Base-by-base conservation (phyloP, 2,329 filamentous ascomycete genomes). In the Plectosphaerella cucumerina region DNA sequence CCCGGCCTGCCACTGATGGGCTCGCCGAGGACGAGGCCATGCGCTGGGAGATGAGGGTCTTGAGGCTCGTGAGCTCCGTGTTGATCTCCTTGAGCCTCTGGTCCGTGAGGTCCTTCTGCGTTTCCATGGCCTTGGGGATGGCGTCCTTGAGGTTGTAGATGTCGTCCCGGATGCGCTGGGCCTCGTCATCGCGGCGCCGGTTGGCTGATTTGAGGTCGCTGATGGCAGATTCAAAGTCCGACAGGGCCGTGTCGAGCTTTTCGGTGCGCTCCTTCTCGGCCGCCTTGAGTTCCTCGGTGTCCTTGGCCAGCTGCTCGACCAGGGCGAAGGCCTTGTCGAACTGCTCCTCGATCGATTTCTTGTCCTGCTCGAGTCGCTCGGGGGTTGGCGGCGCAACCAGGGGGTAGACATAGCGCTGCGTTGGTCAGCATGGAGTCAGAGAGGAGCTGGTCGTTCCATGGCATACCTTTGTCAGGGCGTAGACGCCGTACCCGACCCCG, bases 341-440 rank as follows among this genome's bases (percentile, higher is more conserved):
- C 53, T 93, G 88, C 57, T 92, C 91, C 66, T 97, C 92, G 52
- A 99, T 92, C 37, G 84, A 83, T 55, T 90, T 84, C 71, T 99
- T 99, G 68, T 99, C 94, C 66, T 95, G 87, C 64, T 97, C 90
- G 10, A 99, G 77, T 64, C 96, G 91, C 51, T 95, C 91, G 10
- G 91, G 90, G 1, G 94, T 99, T 2, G 94, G 94, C 4, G 94
- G 95, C 12, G 92, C 87, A 54, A 99, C 90, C 23, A 99, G 76
- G 41, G 94, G 94, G 56, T 88, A 83, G 52, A 99, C 85, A 62
- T 99, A 99, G 63, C 94, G 89, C 84, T 95, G 60, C 6, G 44
- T 17, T 26, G 37, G 56, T 20, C 37, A 44, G 49, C 17, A n/a
- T 21, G 15, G 26, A 22, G 23, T 10, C 26, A 9, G 26, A 31